Conservation (phyloP, 805 yeast species). For the Clavispora asparagi region DNA sequence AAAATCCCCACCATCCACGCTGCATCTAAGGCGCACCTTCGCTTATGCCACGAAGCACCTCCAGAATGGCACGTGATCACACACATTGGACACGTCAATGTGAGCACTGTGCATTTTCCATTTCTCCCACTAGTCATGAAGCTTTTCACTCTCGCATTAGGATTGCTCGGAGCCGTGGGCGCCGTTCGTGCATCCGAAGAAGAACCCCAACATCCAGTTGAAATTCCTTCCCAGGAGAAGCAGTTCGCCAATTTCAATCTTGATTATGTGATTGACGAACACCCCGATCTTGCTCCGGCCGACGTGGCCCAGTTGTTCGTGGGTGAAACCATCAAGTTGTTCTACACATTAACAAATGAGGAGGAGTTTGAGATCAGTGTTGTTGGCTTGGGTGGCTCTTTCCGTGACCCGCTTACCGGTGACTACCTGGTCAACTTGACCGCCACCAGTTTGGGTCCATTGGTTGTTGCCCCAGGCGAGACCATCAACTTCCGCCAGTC, state of each 20-base stretch:
- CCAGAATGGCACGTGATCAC: not conserved
- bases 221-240: conserved; percentile 2
- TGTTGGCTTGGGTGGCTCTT: conserved; percentile 66
- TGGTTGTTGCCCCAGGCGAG: conserved; percentile 47
- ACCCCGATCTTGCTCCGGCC: conserved; percentile 31
- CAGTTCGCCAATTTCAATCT: conserved; percentile 35
- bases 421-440: conserved; percentile 57
- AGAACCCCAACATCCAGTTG: not conserved
- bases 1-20: too few species aligned
- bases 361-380: conserved; percentile 42
- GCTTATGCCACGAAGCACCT: not conserved
- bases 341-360: conserved; percentile 53
- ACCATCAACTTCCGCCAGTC: conserved; percentile 50
- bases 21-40: too few species aligned
- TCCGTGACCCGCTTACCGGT: conserved; percentile 52
- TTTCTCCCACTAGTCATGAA: not conserved
- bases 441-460: conserved; percentile 58
- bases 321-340: conserved; percentile 50
- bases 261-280: conserved; percentile 45
- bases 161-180: not conserved
- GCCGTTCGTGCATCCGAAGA: not conserved
- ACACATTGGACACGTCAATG: not conserved
- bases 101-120: not conserved
- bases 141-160: not conserved
- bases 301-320: conserved; percentile 41